phyloP scores from a whole-genome alignment of 2,329 filamentous ascomycete species.

The Colletotrichum tanaceti region DNA sequence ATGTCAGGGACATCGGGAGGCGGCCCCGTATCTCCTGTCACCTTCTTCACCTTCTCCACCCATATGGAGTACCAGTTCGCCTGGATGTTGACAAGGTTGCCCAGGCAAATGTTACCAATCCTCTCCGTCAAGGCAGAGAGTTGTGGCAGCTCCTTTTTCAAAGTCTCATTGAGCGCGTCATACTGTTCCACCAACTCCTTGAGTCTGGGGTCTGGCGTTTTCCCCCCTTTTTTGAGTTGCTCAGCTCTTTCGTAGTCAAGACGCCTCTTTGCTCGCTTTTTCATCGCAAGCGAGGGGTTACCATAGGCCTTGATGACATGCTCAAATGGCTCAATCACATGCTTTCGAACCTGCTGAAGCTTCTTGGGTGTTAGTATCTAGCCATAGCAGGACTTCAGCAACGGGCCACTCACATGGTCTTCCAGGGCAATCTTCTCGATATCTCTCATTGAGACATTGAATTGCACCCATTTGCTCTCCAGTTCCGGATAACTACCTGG shows the following conservation, averaged over 20 bases:
- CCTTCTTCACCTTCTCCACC: slow-evolving; percentile 82
- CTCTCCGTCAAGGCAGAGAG: slow-evolving; percentile 85
- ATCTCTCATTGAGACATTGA: slow-evolving; percentile 88
- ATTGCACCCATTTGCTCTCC: slow-evolving; percentile 93
- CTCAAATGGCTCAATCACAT: slow-evolving; percentile 87
- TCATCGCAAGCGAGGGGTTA: slow-evolving; percentile 88
- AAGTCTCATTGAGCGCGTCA: slow-evolving; percentile 87
- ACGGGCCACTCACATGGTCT: slow-evolving; percentile 75
- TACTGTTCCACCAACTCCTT: slow-evolving; percentile 89
- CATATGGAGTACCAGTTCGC: slow-evolving; percentile 84
- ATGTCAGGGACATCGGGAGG: slow-evolving; percentile 79
- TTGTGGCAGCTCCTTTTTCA: slow-evolving; percentile 91
- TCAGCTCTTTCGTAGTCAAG: slow-evolving; percentile 87
- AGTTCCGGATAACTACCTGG: slow-evolving; percentile 83
- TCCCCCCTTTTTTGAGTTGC: slow-evolving; percentile 80
- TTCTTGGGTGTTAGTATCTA: slow-evolving; percentile 44
- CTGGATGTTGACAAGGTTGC: slow-evolving; percentile 87
- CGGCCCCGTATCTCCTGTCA: slow-evolving; percentile 74
- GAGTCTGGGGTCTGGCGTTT: slow-evolving; percentile 88
- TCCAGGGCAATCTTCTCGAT: slow-evolving; percentile 85
- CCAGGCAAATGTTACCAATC: slow-evolving; percentile 81
- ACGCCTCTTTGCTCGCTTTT: slow-evolving; percentile 93
- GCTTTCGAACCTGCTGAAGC: slow-evolving; percentile 77
- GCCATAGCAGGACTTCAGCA: background rate
- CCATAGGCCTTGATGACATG: slow-evolving; percentile 82